phyloP scores from a whole-genome alignment of 371 early-diverging fungal genomes.

The Modicella reniformis region DNA sequence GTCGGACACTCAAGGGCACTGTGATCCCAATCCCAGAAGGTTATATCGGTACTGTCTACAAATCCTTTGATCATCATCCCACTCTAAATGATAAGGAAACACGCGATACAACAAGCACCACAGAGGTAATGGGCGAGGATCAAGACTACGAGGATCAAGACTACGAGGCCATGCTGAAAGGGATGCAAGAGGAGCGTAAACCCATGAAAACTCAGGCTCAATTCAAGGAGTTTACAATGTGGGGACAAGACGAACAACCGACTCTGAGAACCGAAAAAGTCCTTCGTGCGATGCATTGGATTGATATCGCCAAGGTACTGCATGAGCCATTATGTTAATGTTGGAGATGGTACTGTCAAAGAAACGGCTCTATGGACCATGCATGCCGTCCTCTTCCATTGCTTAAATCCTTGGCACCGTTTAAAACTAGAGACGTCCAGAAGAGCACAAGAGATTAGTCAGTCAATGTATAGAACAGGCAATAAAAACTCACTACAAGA shows the following conservation, averaged over 20 bases:
- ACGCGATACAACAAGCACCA: slow-evolving; percentile 2
- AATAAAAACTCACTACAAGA: too few relatives aligned
- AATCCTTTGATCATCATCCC: slow-evolving; percentile 4
- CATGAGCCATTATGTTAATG: slow-evolving; percentile 31
- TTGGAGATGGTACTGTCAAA: neutral
- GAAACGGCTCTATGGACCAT: neutral
- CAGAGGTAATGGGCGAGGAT: slow-evolving; percentile 39
- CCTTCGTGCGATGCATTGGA: slow-evolving; percentile 50
- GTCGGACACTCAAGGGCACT: slow-evolving; percentile 45
- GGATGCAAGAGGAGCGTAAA: slow-evolving; percentile 48
- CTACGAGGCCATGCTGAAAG: slow-evolving; percentile 47
- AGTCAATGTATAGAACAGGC: neutral
- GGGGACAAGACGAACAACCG: slow-evolving; percentile 51
- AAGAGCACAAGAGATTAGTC: neutral
- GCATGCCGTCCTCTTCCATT: too few relatives aligned
- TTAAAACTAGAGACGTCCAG: neutral
- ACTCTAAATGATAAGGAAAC: neutral
- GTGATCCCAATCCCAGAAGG: slow-evolving; percentile 33
- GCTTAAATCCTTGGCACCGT: neutral
- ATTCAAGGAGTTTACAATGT: slow-evolving; percentile 42
- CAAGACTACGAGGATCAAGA: slow-evolving; percentile 41
- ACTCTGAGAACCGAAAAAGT: slow-evolving; percentile 34
- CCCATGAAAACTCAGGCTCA: slow-evolving; percentile 28
- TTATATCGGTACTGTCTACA: slow-evolving; percentile 42
- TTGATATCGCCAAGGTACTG: slow-evolving; percentile 45